Base-by-base conservation (phyloP, 371 early-diverging fungal genomes). In the Mortierella sp. region DNA sequence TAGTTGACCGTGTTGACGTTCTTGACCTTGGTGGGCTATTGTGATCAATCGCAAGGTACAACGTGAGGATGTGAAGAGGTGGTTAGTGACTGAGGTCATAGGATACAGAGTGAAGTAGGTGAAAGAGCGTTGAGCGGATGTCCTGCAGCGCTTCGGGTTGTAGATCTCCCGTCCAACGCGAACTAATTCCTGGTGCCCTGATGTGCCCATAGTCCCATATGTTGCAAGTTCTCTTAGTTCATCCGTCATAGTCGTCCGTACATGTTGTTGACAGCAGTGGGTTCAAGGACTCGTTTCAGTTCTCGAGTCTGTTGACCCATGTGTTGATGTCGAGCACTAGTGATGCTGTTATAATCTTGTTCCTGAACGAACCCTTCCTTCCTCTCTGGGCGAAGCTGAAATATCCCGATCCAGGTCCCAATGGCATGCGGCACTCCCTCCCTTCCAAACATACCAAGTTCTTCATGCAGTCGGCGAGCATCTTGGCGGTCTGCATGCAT, bases 1-100 rank as follows among this genome's bases (percentile, higher is more conserved):
- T 93, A 93, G 82, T 93, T 93, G 87, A 92, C 90, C 71, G 93
- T 92, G 80, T 91, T 93, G 72, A 90, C 86, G 46, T 89, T 80
- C 77, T 92, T 91, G 64, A 85, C 71, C 83, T 88, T 91, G 57
- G 88, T 81, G 54, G 88, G 90, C 93, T 93, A 82, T 69, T 31
- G 53, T 67, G 11, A 31, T 14, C 0, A 77, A 16, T 50, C 13
- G 13, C 6, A 16, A 10, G 21, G 43, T 13, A 19, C 26, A 55
- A 73, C 31, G 26, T 24, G 34, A n/a, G n/a, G n/a, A n/a, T n/a
- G 16, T n/a, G 69, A 55, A 46, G 37, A 55, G 67, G 43, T 24
- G 40, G 11, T 13, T 53, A 28, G 37, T 8, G 26, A 6, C n/a
- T 21, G 14, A 59, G 0, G 14, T 54, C 26, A 43, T 26, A 3